Conservation (phyloP, 164 flowering plant species). For the Cinnamomum micranthum region DNA sequence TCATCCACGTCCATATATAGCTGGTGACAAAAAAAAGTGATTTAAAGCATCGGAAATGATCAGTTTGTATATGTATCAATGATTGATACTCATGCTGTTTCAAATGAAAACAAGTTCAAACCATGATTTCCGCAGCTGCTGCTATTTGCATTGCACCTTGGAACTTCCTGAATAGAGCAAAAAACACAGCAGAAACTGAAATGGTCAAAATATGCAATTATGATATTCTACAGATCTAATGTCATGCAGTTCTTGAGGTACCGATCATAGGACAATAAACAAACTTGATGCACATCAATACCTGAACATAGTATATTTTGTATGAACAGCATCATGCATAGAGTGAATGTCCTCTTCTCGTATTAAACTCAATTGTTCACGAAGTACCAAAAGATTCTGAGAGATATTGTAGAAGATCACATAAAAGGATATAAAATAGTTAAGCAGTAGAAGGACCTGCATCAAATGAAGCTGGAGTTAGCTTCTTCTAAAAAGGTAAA, state of each 20-base stretch:
- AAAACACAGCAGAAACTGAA: conserved; percentile 3
- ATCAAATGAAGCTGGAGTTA: conserved; percentile 16
- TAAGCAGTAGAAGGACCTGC: conserved; percentile 74
- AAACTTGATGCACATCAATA: conserved; percentile 18
- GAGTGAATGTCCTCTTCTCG: conserved; percentile 61
- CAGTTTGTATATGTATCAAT: neutral
- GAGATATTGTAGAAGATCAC: conserved; percentile 71
- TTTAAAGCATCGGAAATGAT: neutral
- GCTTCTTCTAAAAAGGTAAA: neutral
- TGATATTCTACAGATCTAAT: neutral
- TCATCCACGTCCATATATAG: conserved; percentile 57
- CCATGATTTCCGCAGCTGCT: conserved; percentile 72
- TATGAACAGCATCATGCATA: conserved; percentile 67
- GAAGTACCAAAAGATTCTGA: conserved; percentile 54
- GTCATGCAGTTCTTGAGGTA: neutral
- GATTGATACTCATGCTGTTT: neutral
- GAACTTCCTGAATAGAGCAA: conserved; percentile 65
- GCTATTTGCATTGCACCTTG: conserved; percentile 79
- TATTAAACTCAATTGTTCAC: conserved; percentile 60
- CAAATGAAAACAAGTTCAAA: conserved; percentile 19
- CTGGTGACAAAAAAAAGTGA: conserved; percentile 33
- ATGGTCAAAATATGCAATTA: neutral
- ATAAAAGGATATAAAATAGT: conserved; percentile 65
- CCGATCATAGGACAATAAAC: neutral
- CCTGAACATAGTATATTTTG: conserved; percentile 86